A percentile compares a stretch with the other conserved stretches of the same genome.
phyloP scores from a whole-genome alignment of 805 yeast genomes.

The Candida ovalis region DNA sequence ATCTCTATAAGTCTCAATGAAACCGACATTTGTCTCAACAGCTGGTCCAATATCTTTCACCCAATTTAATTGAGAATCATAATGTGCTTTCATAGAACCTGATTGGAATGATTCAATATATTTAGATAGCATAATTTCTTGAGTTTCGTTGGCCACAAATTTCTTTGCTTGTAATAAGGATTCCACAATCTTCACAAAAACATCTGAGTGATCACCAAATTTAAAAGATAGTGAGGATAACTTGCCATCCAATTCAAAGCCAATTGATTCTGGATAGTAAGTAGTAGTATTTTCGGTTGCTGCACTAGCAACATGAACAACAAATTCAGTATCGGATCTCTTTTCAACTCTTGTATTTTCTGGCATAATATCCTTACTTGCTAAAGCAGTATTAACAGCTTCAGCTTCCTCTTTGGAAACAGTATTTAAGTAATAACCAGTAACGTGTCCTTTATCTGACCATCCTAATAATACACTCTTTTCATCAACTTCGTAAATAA shows the following conservation, averaged over 20 bases:
- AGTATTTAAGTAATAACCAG: slow-evolving; percentile 64
- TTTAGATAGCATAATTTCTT: slow-evolving; percentile 57
- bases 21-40: slow-evolving; percentile 80
- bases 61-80: slow-evolving; percentile 81
- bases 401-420: slow-evolving; percentile 61
- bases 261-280: slow-evolving; percentile 51
- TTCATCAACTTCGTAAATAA: slow-evolving; percentile 48
- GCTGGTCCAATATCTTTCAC: slow-evolving; percentile 81
- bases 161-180: slow-evolving; percentile 54
- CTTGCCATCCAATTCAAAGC: slow-evolving; percentile 38
- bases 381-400: slow-evolving; percentile 61
- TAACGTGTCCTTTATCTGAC: slow-evolving; percentile 70
- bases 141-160: slow-evolving; percentile 70
- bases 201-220: slow-evolving; percentile 76
- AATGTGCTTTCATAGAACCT: slow-evolving; percentile 83
- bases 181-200: slow-evolving; percentile 56
- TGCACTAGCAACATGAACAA: slow-evolving; percentile 68
- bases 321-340: slow-evolving; percentile 41
- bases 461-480: slow-evolving; percentile 65
- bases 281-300: slow-evolving; percentile 43
- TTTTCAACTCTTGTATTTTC: slow-evolving; percentile 79
- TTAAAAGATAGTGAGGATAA: slow-evolving; percentile 44
- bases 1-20: slow-evolving; percentile 89
- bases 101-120: slow-evolving; percentile 71
- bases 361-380: slow-evolving; percentile 61